Base-by-base conservation (phyloP, 2,329 filamentous ascomycete genomes). In the Calonectria multiphialidica region DNA sequence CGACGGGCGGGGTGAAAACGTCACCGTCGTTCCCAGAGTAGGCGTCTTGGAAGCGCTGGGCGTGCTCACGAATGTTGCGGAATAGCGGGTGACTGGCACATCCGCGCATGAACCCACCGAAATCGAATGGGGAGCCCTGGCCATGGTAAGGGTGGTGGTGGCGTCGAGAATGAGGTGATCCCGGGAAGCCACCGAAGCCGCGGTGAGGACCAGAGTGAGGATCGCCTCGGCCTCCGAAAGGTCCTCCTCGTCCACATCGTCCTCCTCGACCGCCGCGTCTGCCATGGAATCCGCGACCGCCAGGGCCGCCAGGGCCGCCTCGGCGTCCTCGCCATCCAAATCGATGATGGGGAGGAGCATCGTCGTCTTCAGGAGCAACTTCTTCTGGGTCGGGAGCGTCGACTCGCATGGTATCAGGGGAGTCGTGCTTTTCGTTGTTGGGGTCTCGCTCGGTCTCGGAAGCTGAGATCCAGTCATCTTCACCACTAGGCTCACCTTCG, bases 1-100 rank as follows among this genome's bases (percentile, higher is more conserved):
- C 95, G 68, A 92, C 86, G n/a, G 93, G 91, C 0, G 93, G 93
- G 6, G 83, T 82, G 82, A 94, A 93, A 70, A 86, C 81, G 66
- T 85, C 83, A 45, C 79, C 61, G 44, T 74, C 74, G 64, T 66
- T 66, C 55, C 47, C 63, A 9, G 50, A 45, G 67, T 76, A 72
- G 28, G 65, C 63, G 62, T 77, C 71, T 37, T 72, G 68, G 72
- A 73, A 75, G 71, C 70, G 72, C 74, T 83, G 81, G 45, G 83
- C 76, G 64, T 84, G 86, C 23, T 86, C 82, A 69, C 83, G 83
- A 68, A 88, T 75, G 57, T 81, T 81, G 53, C 84, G 84, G 45
- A 87, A 83, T 71, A 86, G 80, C 8, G 87, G 87, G 73, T 88
- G 85, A 71, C 75, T 75, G 5, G 83, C 81, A 70, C 87, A 78